phyloP scores from a whole-genome alignment of 352 stramenopile species.

The Thalassiosira hispida region DNA sequence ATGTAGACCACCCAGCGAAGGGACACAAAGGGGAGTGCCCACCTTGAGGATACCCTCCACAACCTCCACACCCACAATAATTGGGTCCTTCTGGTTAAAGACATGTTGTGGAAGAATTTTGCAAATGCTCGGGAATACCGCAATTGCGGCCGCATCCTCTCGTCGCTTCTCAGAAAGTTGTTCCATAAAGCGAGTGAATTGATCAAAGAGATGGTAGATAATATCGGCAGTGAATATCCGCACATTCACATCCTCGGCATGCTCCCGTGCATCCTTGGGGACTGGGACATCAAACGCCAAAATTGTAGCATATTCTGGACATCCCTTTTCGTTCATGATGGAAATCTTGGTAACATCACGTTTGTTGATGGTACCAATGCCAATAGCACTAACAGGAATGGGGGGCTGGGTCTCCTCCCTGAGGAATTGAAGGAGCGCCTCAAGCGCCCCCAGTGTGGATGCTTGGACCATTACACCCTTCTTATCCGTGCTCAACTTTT shows the following conservation, averaged over 20 bases:
- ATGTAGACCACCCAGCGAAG: conserved; percentile 87
- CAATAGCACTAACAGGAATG: conserved; percentile 94
- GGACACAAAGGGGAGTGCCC: conserved; percentile 94
- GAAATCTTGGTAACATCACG: conserved; percentile 98
- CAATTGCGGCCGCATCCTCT: conserved; percentile 88
- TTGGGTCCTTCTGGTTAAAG: conserved; percentile 99
- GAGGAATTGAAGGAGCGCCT: conserved; percentile 98
- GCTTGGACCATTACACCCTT: conserved; percentile 98
- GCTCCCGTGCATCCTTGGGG: conserved; percentile 90
- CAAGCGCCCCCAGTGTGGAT: conserved; percentile 97
- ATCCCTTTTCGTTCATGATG: conserved; percentile 97
- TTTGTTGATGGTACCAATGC: conserved; percentile 98
- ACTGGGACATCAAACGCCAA: conserved; percentile 99
- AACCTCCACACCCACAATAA: conserved; percentile 98
- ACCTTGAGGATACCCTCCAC: conserved; percentile 97
- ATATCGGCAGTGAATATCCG: conserved; percentile 99
- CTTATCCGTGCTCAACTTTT: conserved; percentile 95
- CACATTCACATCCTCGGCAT: conserved; percentile 92
- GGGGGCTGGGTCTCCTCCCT: conserved; percentile 87
- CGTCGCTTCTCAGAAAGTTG: conserved; percentile 91
- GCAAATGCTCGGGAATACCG: conserved; percentile 90
- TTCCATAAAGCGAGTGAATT: conserved; percentile 98
- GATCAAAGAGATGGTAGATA: conserved; percentile 99
- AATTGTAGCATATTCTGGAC: conserved; percentile 95
- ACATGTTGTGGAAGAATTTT: conserved; percentile 98